These are phyloP conservation scores for Cronartium ribicola DNA, from an alignment of 1,284 basidiomycete genomes.

Conservation along the genomic window DNA sequence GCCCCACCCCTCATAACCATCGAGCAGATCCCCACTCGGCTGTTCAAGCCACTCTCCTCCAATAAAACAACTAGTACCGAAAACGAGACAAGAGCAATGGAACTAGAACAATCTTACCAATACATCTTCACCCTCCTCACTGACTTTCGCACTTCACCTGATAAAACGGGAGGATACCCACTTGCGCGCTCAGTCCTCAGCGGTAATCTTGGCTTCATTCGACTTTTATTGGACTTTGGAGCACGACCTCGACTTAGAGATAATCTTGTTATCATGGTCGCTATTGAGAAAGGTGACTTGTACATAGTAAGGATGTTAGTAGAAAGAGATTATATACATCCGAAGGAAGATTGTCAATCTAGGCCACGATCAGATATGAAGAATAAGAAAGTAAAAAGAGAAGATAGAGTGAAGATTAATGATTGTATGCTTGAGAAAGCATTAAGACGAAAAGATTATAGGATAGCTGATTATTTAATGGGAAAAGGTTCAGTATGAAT, in stretches of 20 bases:
- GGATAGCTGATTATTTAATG: slow-evolving; percentile 30
- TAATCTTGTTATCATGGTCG: slow-evolving; percentile 27
- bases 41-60: slow-evolving; percentile 20
- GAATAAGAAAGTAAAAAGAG: slow-evolving; percentile 3
- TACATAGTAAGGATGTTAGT: slow-evolving; percentile 25
- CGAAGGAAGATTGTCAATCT: not conserved
- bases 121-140: slow-evolving; percentile 18
- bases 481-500: slow-evolving; percentile 10
- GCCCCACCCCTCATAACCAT: slow-evolving; percentile 8
- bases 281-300: slow-evolving; percentile 31
- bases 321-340: slow-evolving; percentile 22
- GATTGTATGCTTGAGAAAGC: slow-evolving; percentile 38
- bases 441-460: slow-evolving; percentile 11
- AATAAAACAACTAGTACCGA: too few relatives aligned
- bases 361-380: not conserved
- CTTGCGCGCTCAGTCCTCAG: slow-evolving; percentile 29
- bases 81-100: too few relatives aligned
- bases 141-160: slow-evolving; percentile 20
- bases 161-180: slow-evolving; percentile 30
- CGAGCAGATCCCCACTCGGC: slow-evolving; percentile 15
- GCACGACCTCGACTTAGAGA: slow-evolving; percentile 15
- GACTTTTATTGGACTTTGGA: slow-evolving; percentile 29
- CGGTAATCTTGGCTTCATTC: slow-evolving; percentile 15
- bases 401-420: slow-evolving; percentile 24
- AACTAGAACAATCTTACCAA: not conserved